These are phyloP conservation scores for Fusarium euwallaceae DNA, from an alignment of 2,329 filamentous ascomycete genomes.

Conservation along the genomic window DNA sequence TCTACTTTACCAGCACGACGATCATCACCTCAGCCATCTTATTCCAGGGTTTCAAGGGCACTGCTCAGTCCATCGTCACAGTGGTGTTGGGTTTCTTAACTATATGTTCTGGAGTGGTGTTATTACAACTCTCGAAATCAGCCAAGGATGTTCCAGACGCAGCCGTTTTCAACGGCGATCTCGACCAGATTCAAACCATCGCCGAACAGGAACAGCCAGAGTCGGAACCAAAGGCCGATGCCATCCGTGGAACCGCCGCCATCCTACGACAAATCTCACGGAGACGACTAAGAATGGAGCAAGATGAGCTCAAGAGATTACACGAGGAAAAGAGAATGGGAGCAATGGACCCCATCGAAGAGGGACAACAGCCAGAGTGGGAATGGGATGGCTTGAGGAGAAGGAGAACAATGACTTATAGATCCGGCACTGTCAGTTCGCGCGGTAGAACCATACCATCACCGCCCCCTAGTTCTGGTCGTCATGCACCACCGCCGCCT, in stretches of 20 bases:
- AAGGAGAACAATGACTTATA: constrained; percentile 67
- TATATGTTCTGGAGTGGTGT: constrained; percentile 92
- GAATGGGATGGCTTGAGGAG: constrained; percentile 94
- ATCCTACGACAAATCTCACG: constrained; percentile 87
- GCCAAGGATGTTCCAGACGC: constrained; percentile 97
- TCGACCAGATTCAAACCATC: constrained; percentile 95
- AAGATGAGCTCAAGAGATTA: constrained; percentile 81
- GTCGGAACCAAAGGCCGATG: constrained; percentile 94
- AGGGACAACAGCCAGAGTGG: constrained; percentile 77
- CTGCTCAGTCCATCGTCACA: constrained; percentile 82
- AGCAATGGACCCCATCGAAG: constrained; percentile 78
- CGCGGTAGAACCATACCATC: constrained; percentile 46
- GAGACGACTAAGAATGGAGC: constrained; percentile 81
- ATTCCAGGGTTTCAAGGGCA: constrained; percentile 94
- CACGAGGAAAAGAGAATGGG: constrained; percentile 82
- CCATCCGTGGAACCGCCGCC: constrained; percentile 90
- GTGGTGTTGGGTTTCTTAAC: constrained; percentile 94
- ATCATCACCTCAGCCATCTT: constrained; percentile 94
- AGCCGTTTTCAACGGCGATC: constrained; percentile 90
- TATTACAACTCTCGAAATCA: constrained; percentile 97
- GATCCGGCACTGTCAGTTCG: constrained; percentile 45
- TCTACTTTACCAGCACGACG: constrained; percentile 96
- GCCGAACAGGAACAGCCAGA: constrained; percentile 97
- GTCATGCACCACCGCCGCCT: constrained; percentile 30
- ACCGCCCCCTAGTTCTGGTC: constrained; percentile 46